These are phyloP conservation scores for Fusarium albidum DNA, from an alignment of 2,329 filamentous ascomycete species.

Conservation along the genomic window DNA sequence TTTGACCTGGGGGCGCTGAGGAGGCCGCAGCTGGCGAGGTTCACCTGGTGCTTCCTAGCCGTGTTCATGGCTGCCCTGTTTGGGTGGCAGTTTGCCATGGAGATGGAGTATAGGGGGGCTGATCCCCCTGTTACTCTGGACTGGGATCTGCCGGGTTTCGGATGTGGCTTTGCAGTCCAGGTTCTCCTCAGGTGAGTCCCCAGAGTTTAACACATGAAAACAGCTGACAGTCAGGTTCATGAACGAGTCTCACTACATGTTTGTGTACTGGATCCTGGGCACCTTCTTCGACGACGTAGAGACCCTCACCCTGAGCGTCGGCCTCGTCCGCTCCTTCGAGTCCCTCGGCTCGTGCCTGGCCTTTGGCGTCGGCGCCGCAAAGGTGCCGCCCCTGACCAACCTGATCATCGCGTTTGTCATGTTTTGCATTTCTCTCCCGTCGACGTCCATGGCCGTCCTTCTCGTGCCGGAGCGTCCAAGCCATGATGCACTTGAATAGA, in stretches of 20 bases:
- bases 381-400: slow-evolving; percentile 56
- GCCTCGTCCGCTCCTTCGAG: slow-evolving; percentile 57
- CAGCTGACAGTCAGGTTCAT: slow-evolving; percentile 47
- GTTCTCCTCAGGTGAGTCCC: slow-evolving; percentile 52
- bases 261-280: slow-evolving; percentile 60
- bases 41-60: slow-evolving; percentile 52
- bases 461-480: slow-evolving; percentile 46
- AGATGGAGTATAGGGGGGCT: slow-evolving; percentile 53
- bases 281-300: slow-evolving; percentile 60
- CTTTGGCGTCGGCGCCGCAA: slow-evolving; percentile 56
- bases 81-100: slow-evolving; percentile 57
- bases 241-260: slow-evolving; percentile 61
- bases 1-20: slow-evolving; percentile 53
- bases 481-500: slow-evolving; percentile 15
- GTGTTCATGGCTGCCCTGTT: slow-evolving; percentile 53
- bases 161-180: slow-evolving; percentile 56
- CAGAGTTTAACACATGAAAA: no score
- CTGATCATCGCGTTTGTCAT: slow-evolving; percentile 57
- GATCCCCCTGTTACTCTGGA: slow-evolving; percentile 52
- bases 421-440: slow-evolving; percentile 53
- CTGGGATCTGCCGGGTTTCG: slow-evolving; percentile 54
- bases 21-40: slow-evolving; percentile 52
- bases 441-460: slow-evolving; percentile 46
- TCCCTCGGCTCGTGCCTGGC: slow-evolving; percentile 56
- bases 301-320: slow-evolving; percentile 58